Evolutionary conservation across 257 asterid species (phyloP).

Genomic region (Fraxinus quadrangulata): DNA sequence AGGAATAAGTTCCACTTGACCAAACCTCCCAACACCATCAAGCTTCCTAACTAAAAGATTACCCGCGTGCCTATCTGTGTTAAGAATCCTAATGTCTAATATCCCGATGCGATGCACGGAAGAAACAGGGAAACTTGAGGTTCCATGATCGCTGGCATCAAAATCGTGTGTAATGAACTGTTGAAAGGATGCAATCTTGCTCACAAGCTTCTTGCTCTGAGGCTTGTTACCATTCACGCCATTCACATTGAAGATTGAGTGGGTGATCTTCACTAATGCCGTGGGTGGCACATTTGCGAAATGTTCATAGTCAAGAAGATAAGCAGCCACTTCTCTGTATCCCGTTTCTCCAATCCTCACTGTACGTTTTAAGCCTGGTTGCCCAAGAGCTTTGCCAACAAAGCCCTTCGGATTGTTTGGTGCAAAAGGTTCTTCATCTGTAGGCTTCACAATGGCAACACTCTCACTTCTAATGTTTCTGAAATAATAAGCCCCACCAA

Average conservation of each 20-base stretch:
- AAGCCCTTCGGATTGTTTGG: slow-evolving; percentile 97
- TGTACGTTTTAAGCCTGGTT: slow-evolving; percentile 81
- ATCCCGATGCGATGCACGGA: slow-evolving; percentile 93
- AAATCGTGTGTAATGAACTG: slow-evolving; percentile 80
- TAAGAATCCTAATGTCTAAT: slow-evolving; percentile 86
- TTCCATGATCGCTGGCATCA: slow-evolving; percentile 95
- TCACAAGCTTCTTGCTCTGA: slow-evolving; percentile 58
- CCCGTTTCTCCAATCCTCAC: slow-evolving; percentile 96
- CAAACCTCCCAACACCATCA: slow-evolving; percentile 73
- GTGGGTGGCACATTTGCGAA: slow-evolving; percentile 95
- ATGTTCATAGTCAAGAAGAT: slow-evolving; percentile 80
- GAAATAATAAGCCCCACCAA: slow-evolving; percentile 93
- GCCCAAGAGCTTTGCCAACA: slow-evolving; percentile 93
- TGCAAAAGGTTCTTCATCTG: slow-evolving; percentile 96
- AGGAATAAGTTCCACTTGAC: slow-evolving; percentile 85
- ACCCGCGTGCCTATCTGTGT: slow-evolving; percentile 96
- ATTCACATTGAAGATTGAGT: slow-evolving; percentile 79
- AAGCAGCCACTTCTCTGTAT: slow-evolving; percentile 93
- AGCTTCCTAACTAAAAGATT: slow-evolving; percentile 93
- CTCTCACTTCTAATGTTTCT: slow-evolving; percentile 75
- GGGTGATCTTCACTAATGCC: slow-evolving; percentile 90
- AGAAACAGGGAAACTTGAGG: slow-evolving; percentile 87
- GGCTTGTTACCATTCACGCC: slow-evolving; percentile 71
- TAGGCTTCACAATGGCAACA: slow-evolving; percentile 96
- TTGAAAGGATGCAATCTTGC: slow-evolving; percentile 93